Evolutionary conservation across 306 rosid species (phyloP).

Genomic region (Lupinus albus): DNA sequence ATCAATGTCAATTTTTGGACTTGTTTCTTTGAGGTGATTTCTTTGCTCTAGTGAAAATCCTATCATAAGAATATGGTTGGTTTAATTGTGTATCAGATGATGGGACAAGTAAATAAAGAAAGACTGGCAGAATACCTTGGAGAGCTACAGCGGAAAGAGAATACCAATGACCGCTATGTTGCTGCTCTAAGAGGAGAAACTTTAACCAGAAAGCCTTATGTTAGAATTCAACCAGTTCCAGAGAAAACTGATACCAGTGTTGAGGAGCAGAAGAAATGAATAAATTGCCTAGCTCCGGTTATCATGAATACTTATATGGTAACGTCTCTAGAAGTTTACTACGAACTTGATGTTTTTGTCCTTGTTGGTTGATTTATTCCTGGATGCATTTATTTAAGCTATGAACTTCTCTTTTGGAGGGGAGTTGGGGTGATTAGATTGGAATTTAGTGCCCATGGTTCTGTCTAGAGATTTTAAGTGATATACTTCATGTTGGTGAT

Average conservation of each 20-base stretch:
- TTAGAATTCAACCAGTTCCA: constrained; percentile 78
- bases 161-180: constrained; percentile 87
- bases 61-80: constrained; percentile 16
- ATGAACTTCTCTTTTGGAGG: not conserved
- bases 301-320: constrained; percentile 26
- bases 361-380: not conserved
- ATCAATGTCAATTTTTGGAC: not conserved
- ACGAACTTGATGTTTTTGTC: constrained; percentile 11
- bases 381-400: constrained; percentile 9
- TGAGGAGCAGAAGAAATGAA: constrained; percentile 55
- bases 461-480: not conserved
- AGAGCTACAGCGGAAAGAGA: constrained; percentile 83
- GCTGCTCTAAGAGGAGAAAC: constrained; percentile 89
- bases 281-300: constrained; percentile 14
- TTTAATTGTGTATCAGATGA: constrained; percentile 58
- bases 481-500: constrained; percentile 9
- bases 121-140: constrained; percentile 83
- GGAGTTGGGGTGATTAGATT: not conserved
- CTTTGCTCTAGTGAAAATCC: not conserved
- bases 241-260: constrained; percentile 39
- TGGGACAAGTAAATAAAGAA: constrained; percentile 79
- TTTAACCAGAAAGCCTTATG: constrained; percentile 79
- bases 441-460: constrained; percentile 18
- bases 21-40: constrained; percentile 14
- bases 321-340: constrained; percentile 6